Percentiles rank a stretch among this genome's conserved stretches.
Evolutionary conservation across 2,329 filamentous ascomycete genomes (phyloP).

Genomic region (Phyllosticta citrichinensis): DNA sequence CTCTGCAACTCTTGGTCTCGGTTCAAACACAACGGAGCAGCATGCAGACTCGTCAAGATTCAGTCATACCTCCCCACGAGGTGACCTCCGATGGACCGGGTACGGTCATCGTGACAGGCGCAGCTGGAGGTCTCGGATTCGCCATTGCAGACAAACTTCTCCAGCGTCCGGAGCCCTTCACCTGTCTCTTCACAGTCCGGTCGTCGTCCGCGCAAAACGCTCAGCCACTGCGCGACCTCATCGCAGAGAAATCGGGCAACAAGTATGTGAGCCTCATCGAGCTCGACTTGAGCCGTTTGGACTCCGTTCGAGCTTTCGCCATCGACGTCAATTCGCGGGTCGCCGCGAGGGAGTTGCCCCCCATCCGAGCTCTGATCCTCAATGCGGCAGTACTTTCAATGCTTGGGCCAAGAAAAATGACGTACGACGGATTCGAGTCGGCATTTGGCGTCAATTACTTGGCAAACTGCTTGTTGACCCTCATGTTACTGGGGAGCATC

Average conservation of each 20-base stretch:
- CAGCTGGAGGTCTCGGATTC: constrained; percentile 10
- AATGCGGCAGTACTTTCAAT: constrained; percentile 20
- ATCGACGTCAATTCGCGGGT: constrained; percentile 14
- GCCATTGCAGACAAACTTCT: constrained; percentile 1
- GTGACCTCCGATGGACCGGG: neutral
- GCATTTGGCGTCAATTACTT: constrained; percentile 16
- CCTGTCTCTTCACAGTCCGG: constrained; percentile 3
- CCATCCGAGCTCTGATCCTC: constrained; percentile 32
- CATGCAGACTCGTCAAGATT: neutral
- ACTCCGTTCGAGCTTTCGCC: constrained; percentile 13
- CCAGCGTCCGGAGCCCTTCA: neutral
- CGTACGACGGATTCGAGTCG: constrained; percentile 13
- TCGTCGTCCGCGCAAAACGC: neutral
- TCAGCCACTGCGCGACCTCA: neutral
- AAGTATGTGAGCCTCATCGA: neutral
- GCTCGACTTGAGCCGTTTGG: constrained; percentile 13
- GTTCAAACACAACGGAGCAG: neutral
- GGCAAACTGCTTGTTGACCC: constrained; percentile 15
- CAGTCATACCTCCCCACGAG: neutral
- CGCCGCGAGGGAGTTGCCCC: constrained; percentile 26
- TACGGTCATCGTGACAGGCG: constrained; percentile 8
- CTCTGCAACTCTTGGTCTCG: neutral
- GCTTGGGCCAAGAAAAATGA: constrained; percentile 1
- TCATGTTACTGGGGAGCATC: constrained; percentile 17
- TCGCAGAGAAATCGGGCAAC: neutral